These are phyloP conservation scores for Hypoxylon lenormandii DNA, from an alignment of 495 filamentous ascomycete genomes.

Conservation along the genomic window DNA sequence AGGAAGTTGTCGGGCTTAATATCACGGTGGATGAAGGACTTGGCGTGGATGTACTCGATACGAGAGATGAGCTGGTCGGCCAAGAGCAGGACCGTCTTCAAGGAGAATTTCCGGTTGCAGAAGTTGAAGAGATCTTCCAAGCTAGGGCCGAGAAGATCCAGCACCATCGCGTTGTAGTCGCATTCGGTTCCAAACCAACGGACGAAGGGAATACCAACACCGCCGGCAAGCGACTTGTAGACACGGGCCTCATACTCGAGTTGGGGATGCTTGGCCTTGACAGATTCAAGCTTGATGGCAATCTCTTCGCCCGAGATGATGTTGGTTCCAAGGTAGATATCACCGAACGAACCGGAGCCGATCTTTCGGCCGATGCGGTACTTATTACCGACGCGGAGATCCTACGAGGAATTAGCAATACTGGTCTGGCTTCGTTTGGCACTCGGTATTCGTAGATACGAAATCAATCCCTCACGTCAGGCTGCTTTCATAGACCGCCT, in stretches of 20 bases:
- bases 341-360: conserved; percentile 97
- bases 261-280: conserved; percentile 99
- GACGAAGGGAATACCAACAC: conserved; percentile 98
- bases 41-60: conserved; percentile 99
- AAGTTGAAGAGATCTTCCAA: conserved; percentile 99
- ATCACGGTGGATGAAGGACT: conserved; percentile 99
- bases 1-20: conserved; percentile 99
- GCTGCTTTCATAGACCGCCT: conserved; percentile 11
- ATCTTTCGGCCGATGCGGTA: conserved; percentile 99
- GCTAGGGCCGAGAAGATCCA: conserved; percentile 95
- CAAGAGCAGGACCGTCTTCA: conserved; percentile 98
- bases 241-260: conserved; percentile 99
- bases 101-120: conserved; percentile 99
- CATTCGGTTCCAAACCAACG: conserved; percentile 99
- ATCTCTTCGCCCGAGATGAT: conserved; percentile 99
- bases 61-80: conserved; percentile 99
- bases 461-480: neutral
- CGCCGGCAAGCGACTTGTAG: conserved; percentile 98
- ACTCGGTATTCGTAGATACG: conserved; percentile 1
- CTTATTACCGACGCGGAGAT: conserved; percentile 99
- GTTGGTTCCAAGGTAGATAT: conserved; percentile 99
- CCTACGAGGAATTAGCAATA: conserved; percentile 65
- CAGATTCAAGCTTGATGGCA: conserved; percentile 99
- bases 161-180: conserved; percentile 99
- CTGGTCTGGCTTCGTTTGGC: neutral